Evolutionary conservation across 2,329 filamentous ascomycete species (phyloP).

Genomic region (Penicillium sp.): DNA sequence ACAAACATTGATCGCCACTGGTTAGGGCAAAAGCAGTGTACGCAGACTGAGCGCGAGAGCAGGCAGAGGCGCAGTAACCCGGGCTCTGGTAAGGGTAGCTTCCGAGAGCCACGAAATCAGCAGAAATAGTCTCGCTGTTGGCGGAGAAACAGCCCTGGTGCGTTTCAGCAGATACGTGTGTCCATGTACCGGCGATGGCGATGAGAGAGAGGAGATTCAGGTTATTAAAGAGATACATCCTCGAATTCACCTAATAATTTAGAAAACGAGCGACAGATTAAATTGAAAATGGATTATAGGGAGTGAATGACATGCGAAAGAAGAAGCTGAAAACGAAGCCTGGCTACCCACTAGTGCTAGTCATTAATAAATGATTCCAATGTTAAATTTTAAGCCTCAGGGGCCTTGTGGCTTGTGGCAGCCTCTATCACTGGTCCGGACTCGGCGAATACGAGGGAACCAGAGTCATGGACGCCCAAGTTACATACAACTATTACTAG

Average conservation of each 20-base stretch:
- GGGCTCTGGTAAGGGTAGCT: not conserved
- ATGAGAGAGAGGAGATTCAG: not conserved
- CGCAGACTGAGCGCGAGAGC: not conserved
- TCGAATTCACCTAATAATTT: not conserved
- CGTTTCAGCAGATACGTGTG: not conserved
- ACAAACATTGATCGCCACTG: not conserved
- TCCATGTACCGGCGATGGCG: not conserved
- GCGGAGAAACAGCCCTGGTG: constrained; percentile 3
- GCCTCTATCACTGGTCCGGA: no score
- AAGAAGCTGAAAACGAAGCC: not conserved
- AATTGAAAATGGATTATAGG: not conserved
- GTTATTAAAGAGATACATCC: not conserved
- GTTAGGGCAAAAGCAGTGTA: not conserved
- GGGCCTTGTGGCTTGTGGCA: no score
- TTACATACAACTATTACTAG: no score
- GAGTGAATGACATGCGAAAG: not conserved
- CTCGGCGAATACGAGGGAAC: no score
- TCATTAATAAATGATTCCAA: no score
- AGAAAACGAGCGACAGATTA: not conserved
- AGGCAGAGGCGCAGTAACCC: not conserved
- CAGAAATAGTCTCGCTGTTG: constrained; percentile 5
- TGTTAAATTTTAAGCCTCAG: not conserved
- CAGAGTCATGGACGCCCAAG: no score
- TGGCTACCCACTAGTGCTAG: no score
- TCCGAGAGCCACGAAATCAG: not conserved